Base-by-base conservation (phyloP, 768 basidiomycete genomes). In the Baorangia bicolor region DNA sequence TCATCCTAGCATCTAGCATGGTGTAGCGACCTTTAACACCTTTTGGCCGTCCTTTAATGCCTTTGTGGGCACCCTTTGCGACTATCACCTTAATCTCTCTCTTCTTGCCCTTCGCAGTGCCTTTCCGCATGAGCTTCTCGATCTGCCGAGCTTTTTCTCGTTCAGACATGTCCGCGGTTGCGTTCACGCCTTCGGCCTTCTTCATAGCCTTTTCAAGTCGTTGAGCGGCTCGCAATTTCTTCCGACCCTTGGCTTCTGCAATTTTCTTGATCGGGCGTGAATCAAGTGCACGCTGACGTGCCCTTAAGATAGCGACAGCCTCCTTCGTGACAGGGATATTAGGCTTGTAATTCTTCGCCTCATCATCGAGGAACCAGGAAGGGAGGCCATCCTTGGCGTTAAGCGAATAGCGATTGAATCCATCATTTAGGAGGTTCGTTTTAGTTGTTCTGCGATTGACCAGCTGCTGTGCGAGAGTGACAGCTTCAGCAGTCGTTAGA, bases 181-280 rank as follows among this genome's bases (percentile, higher is more conserved):
- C 80, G 64, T 90, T 91, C 56, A 98, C 85, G 45, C 92, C 94
- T 66, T 98, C 94, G 2, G 95, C 97, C 74, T 94, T 98, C 77
- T 92, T 96, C 82, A 92, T 83, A 11, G 93, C 91, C 72, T 93
- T 96, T 64, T 95, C 92, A 13, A 98, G 74, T 44, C 86, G 81
- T 61, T 90, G 89, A 13, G 82, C 80, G 12, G 94, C 92, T 73
- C 87, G 92, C 68, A 92, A 75, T 76, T 98, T 98, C 75, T 99
- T 99, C 58, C 97, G 83, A 28, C 93, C 94, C 73, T 98, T 98
- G 14, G 97, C 97, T 74, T 98, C 97, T 10, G 96, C 97, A 8
- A 98, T 84, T 78, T 99, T 99, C 77, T 97, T 98, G 75, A 99
- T 98, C 18, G 97, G 97, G 25, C 97, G 85, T 1, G 96, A 94